Evolutionary conservation across 345 rosid species (phyloP).

Genomic region (Camelina hispida): DNA sequence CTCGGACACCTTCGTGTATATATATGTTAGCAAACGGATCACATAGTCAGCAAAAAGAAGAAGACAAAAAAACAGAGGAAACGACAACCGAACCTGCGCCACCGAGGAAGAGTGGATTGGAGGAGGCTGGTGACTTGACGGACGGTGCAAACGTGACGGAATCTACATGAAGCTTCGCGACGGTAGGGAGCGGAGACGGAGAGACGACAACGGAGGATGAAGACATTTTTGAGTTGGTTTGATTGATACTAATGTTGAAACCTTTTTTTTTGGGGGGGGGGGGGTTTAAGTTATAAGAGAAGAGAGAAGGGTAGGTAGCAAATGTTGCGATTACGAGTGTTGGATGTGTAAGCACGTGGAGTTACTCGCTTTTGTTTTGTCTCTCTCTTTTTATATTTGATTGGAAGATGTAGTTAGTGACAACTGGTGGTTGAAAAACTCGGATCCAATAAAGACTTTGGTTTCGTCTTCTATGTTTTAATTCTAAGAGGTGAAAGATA

Average conservation of each 20-base stretch:
- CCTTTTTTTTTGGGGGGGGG: not conserved
- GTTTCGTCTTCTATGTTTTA: too few relatives aligned
- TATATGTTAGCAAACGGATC: constrained; percentile 6
- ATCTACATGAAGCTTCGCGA: constrained; percentile 57
- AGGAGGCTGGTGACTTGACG: constrained; percentile 72
- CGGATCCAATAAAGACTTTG: too few relatives aligned
- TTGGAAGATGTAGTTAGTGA: constrained; percentile 3
- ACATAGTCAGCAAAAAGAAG: not conserved
- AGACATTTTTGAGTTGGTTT: constrained; percentile 31
- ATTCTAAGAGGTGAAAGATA: too few relatives aligned
- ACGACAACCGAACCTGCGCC: constrained; percentile 64
- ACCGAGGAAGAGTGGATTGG: constrained; percentile 67
- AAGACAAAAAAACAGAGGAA: not conserved
- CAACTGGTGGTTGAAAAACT: constrained; percentile 21
- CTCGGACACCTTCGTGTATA: constrained; percentile 66
- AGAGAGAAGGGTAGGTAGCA: constrained; percentile 39
- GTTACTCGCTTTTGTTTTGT: not conserved
- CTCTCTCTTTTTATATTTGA: not conserved
- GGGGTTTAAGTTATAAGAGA: constrained; percentile 10
- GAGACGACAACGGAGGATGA: not conserved
- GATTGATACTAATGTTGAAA: constrained; percentile 3
- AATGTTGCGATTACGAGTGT: constrained; percentile 34
- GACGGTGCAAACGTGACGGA: constrained; percentile 56
- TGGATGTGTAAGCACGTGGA: constrained; percentile 38
- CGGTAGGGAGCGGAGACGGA: constrained; percentile 36